A percentile compares a stretch with the other conserved stretches of the same genome.
Evolutionary conservation across 331 rosid genomes (phyloP).

Genomic region (Ulmus americana): DNA sequence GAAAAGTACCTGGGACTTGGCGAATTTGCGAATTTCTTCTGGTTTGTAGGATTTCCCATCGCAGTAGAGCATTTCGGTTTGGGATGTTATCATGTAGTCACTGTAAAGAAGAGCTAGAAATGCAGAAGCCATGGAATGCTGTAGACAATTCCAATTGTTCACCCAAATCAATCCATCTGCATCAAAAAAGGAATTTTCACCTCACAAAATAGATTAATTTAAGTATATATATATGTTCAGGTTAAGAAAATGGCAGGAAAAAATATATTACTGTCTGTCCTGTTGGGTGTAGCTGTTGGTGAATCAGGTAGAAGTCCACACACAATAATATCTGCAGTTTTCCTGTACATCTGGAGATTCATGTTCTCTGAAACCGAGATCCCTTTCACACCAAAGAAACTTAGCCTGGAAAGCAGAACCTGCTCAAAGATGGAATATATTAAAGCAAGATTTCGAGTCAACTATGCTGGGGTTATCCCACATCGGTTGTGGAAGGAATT

Average conservation of each 20-base stretch:
- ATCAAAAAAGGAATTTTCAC: too few relatives aligned
- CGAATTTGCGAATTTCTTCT: slow-evolving; percentile 65
- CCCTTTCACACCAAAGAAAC: slow-evolving; percentile 60
- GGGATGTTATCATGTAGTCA: slow-evolving; percentile 84
- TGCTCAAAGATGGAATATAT: slow-evolving; percentile 26
- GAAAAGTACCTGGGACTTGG: slow-evolving; percentile 69
- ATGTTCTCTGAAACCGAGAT: slow-evolving; percentile 26
- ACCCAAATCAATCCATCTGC: slow-evolving; percentile 83
- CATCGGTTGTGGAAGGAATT: neutral
- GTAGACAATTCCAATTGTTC: slow-evolving; percentile 82
- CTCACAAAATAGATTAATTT: too few relatives aligned
- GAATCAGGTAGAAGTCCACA: slow-evolving; percentile 83
- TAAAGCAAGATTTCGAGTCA: neutral
- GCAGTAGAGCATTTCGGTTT: slow-evolving; percentile 50
- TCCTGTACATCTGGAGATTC: slow-evolving; percentile 51
- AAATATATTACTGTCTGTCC: slow-evolving; percentile 60
- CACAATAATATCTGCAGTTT: slow-evolving; percentile 86
- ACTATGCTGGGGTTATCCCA: neutral
- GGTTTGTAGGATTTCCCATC: slow-evolving; percentile 53
- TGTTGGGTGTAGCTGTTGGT: slow-evolving; percentile 80
- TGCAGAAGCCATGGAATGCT: slow-evolving; percentile 89
- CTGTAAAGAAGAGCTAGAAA: slow-evolving; percentile 83
- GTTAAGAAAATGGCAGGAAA: neutral
- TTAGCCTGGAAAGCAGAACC: slow-evolving; percentile 86
- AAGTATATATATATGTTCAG: too few relatives aligned